Base-by-base conservation (phyloP, 148 eudicot genomes). In the Fagopyrum tataricum region DNA sequence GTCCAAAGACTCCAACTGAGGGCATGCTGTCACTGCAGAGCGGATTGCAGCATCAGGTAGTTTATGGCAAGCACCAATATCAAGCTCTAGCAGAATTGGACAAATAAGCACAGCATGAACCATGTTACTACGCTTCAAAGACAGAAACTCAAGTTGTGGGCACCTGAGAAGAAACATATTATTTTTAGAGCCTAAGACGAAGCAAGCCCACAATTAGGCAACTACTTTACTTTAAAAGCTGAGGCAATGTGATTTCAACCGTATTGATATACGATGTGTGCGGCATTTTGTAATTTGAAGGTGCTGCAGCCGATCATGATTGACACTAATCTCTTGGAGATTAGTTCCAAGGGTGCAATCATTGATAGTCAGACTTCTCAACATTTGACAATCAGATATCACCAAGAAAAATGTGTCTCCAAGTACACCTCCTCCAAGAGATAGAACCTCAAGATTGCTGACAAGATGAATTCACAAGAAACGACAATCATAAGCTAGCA, bases 11-110 rank as follows among this genome's bases (percentile, higher is more conserved):
- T 89, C 89, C 78, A 89, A 78, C 44, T 82, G 85, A 9, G 86
- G 89, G 79, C 93, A 89, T 59, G 93, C 82, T 21, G 75, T 82
- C 37, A 83, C 90, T 49, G 86, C 90, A 72, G 86, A 77, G 58
- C 89, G 93, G 42, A 89, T 84, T 62, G 90, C 87, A 77, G 86
- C 83, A 82, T 87, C 89, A 64, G 87, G 78, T 72, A 89, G 82
- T 86, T 87, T 87, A 84, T 85, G 90, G 74, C 90, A 89, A 74
- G 93, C 85, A 21, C 85, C 87, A 39, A 89, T 85, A 79, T 89
- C 90, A 42, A 89, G 90, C 66, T 87, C 87, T 15, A 23, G 86
- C 80, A 89, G 66, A 79, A 83, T 84, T 56, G 93, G 93, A 70
- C 93, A 89, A 80, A 74, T 83, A 66, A 89, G 87, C 74, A 67